Evolutionary conservation across 164 flowering plant species (phyloP).

Genomic region (Vitis labrusca): DNA sequence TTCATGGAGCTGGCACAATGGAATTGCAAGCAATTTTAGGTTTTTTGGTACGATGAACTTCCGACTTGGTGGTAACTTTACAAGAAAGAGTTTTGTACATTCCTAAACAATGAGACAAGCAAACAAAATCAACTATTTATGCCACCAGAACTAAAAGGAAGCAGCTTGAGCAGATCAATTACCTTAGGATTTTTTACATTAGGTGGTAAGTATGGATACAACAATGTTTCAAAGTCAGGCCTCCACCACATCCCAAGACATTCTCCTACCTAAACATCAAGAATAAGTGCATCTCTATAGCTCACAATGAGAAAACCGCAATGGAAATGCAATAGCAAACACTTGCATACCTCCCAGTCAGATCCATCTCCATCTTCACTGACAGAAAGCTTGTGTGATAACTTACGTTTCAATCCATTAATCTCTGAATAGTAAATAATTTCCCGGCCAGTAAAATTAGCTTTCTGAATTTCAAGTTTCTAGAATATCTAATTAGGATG

Average conservation of each 20-base stretch:
- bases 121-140: neutral
- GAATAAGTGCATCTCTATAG: constrained; percentile 3
- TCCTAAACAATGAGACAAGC: constrained; percentile 42
- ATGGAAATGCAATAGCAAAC: neutral
- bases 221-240: constrained; percentile 60
- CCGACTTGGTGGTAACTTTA: constrained; percentile 51
- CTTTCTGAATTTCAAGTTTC: too few relatives aligned
- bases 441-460: neutral
- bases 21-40: constrained; percentile 69
- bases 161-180: constrained; percentile 1
- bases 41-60: constrained; percentile 63
- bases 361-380: constrained; percentile 25
- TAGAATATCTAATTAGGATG: too few relatives aligned
- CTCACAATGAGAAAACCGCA: neutral
- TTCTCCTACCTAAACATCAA: constrained; percentile 59
- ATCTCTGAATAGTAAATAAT: constrained; percentile 36
- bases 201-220: constrained; percentile 58
- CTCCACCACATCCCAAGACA: constrained; percentile 94
- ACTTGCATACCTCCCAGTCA: constrained; percentile 63
- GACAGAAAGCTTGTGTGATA: constrained; percentile 56
- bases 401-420: constrained; percentile 69
- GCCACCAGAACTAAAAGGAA: neutral
- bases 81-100: constrained; percentile 73
- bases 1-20: constrained; percentile 62
- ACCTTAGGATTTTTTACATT: constrained; percentile 62